Conservation (phyloP, 2,329 filamentous ascomycete genomes). For the Fusarium pseudograminearum region DNA sequence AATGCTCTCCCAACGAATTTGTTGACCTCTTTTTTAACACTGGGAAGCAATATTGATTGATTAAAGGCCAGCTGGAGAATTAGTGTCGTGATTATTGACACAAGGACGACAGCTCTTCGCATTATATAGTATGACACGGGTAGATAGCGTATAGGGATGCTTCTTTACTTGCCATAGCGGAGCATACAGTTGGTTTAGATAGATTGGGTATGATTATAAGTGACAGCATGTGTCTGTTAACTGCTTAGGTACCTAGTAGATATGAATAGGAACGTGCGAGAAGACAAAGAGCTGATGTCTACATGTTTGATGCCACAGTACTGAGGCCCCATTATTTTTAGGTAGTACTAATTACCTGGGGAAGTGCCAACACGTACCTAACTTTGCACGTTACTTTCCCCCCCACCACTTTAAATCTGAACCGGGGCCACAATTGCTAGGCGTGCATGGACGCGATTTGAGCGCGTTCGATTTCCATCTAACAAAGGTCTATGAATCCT, state of each 20-base stretch:
- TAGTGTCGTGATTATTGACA: neutral
- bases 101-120: neutral
- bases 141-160: neutral
- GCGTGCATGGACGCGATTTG: constrained; percentile 41
- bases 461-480: constrained; percentile 37
- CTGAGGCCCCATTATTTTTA: neutral
- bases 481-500: neutral
- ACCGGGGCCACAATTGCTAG: constrained; percentile 33
- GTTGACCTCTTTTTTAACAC: neutral
- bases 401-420: constrained; percentile 47
- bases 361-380: neutral
- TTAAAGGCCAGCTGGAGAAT: neutral
- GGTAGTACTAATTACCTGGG: neutral
- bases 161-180: neutral
- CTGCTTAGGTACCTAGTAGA: too few relatives aligned
- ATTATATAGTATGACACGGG: neutral
- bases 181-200: neutral
- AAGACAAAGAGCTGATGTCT: neutral
- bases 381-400: neutral
- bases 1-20: neutral
- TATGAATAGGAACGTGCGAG: neutral
- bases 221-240: neutral
- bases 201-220: neutral
- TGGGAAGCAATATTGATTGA: neutral
- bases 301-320: neutral